Conservation (phyloP, 306 rosid species). For the Rubus parviflorus region DNA sequence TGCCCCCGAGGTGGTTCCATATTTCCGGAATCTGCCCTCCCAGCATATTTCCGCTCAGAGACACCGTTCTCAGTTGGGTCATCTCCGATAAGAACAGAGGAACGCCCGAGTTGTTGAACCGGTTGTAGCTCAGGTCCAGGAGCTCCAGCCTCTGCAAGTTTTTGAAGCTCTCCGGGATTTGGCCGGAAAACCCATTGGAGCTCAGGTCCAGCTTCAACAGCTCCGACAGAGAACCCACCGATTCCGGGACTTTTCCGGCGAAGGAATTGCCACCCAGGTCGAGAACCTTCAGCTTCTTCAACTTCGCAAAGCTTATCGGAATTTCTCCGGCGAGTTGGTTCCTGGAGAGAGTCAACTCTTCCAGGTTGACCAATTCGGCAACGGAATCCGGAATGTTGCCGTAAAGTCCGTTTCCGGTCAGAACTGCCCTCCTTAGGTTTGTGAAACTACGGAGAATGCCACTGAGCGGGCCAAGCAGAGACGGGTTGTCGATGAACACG, state of each 20-base stretch:
- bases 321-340: slow-evolving; percentile 51
- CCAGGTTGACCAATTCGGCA: slow-evolving; percentile 33
- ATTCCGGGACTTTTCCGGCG: slow-evolving; percentile 36
- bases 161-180: slow-evolving; percentile 54
- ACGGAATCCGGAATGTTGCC: slow-evolving; percentile 40
- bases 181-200: slow-evolving; percentile 45
- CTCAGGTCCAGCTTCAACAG: slow-evolving; percentile 76
- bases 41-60: slow-evolving; percentile 66
- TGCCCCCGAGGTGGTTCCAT: slow-evolving; percentile 59
- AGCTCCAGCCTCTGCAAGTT: slow-evolving; percentile 47
- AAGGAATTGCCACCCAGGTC: slow-evolving; percentile 58
- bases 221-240: slow-evolving; percentile 44
- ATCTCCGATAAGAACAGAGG: slow-evolving; percentile 55
- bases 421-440: slow-evolving; percentile 44
- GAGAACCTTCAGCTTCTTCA: slow-evolving; percentile 55
- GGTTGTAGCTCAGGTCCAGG: slow-evolving; percentile 71
- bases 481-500: slow-evolving; percentile 66
- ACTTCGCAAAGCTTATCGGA: slow-evolving; percentile 30
- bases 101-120: slow-evolving; percentile 57
- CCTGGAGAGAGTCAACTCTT: slow-evolving; percentile 66
- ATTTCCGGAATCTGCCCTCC: slow-evolving; percentile 73
- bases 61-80: slow-evolving; percentile 54
- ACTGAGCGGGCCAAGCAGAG: slow-evolving; percentile 38
- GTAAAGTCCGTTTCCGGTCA: slow-evolving; percentile 58
- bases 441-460: slow-evolving; percentile 46